Base-by-base conservation (phyloP, 352 stramenopile genomes). In the Phytophthora foliorum region DNA sequence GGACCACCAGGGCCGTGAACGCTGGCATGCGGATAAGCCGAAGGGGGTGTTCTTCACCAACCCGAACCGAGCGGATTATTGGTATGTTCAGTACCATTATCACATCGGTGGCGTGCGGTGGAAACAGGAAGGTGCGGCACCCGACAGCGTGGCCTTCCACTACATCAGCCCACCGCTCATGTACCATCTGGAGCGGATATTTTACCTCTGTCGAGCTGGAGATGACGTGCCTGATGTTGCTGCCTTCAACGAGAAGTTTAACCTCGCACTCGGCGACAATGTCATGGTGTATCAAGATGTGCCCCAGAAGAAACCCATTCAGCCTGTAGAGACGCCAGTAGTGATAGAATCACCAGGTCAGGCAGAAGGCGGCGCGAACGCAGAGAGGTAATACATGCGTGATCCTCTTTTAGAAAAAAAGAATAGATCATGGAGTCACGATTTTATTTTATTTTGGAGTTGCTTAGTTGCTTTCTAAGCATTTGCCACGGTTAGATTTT, bases 71-170 rank as follows among this genome's bases (percentile, higher is more conserved):
- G 57, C 52, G 7, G 73, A 91, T 11, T 85, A 90, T 55, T 95
- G 86, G 86, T 92, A 86, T 55, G 74, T 83, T 17, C 73, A 90
- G 54, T 95, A 92, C 48, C 88, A 95, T 70, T 45, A 78, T 22
- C 78, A 80, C 27, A 84, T 95, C 50, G 88, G 88, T 22, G 86
- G 86, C 39, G 74, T 95, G 38, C 72, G 80, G 22, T 75, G 61
- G 63, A 78, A 80, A 39, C 27, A 81, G 5, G 77, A 82, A n/a
- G 80, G 72, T 31, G 84, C 74, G 14, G 84, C 88, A 19, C 78
- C 88, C 0, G 88, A 95, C 53, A 88, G 69, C 42, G 73, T 95
- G 17, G 88, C 82, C 0, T 93, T 92, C 59, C 88, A 95, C 69
- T 95, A 95, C 67, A 77, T 93, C 56, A 81, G 48, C 22, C 84